phyloP scores from a whole-genome alignment of 2,329 filamentous ascomycete species.

The Phaeosphaeriaceae sp. region DNA sequence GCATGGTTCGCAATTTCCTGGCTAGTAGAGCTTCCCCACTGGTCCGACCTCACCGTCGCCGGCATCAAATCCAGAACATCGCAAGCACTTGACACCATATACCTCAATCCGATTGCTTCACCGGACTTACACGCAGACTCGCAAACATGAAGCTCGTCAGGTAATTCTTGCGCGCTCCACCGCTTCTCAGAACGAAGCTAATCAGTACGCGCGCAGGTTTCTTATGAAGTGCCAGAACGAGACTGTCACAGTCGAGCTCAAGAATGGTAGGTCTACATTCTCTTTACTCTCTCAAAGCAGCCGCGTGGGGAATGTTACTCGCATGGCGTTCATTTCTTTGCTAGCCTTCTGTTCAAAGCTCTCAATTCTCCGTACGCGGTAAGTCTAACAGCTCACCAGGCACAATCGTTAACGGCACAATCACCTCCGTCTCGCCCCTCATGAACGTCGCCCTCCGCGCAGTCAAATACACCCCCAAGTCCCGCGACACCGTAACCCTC shows the following conservation, averaged over 20 bases:
- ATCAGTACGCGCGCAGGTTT: conserved; percentile 68
- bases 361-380: not conserved
- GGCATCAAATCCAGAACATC: conserved; percentile 13
- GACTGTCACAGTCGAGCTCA: conserved; percentile 97
- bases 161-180: conserved; percentile 18
- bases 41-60: conserved; percentile 23
- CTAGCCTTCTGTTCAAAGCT: not conserved
- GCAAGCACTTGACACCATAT: not conserved
- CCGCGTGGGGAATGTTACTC: not conserved
- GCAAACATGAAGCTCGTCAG: conserved; percentile 48
- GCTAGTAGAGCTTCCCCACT: conserved; percentile 28
- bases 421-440: conserved; percentile 93
- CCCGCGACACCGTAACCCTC: conserved; percentile 84
- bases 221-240: conserved; percentile 99
- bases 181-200: conserved; percentile 20
- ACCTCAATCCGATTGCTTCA: not conserved
- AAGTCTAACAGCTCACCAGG: conserved; percentile 59
- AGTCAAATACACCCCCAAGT: conserved; percentile 94
- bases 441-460: conserved; percentile 98
- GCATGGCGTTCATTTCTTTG: not conserved
- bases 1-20: conserved; percentile 32
- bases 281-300: not conserved
- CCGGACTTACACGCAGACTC: conserved; percentile 1
- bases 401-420: conserved; percentile 95
- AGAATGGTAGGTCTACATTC: conserved; percentile 75